Percentiles rank a stretch among this genome's conserved stretches.
Conservation (phyloP, 352 stramenopile genomes). For the Globisporangium abappressorium region DNA sequence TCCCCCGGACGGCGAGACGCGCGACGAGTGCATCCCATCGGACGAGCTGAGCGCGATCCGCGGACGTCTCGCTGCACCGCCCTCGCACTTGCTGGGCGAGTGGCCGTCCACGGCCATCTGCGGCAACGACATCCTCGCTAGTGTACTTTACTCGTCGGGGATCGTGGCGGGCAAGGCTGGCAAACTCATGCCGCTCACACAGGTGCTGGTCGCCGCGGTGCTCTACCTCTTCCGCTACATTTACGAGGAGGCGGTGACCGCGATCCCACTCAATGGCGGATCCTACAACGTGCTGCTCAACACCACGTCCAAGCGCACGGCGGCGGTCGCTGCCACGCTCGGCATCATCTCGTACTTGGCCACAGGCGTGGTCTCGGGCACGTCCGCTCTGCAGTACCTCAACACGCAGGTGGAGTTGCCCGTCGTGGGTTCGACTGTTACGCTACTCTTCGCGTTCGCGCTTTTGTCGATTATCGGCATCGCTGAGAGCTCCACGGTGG, state of each 20-base stretch:
- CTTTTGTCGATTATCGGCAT: slow-evolving; percentile 84
- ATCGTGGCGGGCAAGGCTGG: slow-evolving; percentile 71
- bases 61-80: slow-evolving; percentile 20
- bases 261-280: slow-evolving; percentile 89
- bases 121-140: slow-evolving; percentile 91
- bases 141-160: slow-evolving; percentile 78
- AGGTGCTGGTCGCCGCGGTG: slow-evolving; percentile 72
- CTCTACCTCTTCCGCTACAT: slow-evolving; percentile 80
- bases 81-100: slow-evolving; percentile 49
- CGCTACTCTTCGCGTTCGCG: slow-evolving; percentile 81
- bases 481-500: slow-evolving; percentile 80
- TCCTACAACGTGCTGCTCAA: slow-evolving; percentile 93
- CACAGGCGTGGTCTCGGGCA: slow-evolving; percentile 75
- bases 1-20: slow-evolving; percentile 35
- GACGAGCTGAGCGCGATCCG: slow-evolving; percentile 29
- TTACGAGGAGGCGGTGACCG: slow-evolving; percentile 89
- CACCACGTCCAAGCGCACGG: slow-evolving; percentile 87
- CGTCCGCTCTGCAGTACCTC: slow-evolving; percentile 60
- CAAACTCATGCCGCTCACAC: slow-evolving; percentile 83
- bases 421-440: slow-evolving; percentile 40
- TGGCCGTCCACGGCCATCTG: slow-evolving; percentile 89
- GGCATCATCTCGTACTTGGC: slow-evolving; percentile 91
- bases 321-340: slow-evolving; percentile 85
- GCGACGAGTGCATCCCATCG: slow-evolving; percentile 24
- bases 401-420: slow-evolving; percentile 46